Percentiles rank a stretch among this genome's conserved stretches.
phyloP scores from a whole-genome alignment of 2,329 filamentous ascomycete species.

The Alternaria dauci region DNA sequence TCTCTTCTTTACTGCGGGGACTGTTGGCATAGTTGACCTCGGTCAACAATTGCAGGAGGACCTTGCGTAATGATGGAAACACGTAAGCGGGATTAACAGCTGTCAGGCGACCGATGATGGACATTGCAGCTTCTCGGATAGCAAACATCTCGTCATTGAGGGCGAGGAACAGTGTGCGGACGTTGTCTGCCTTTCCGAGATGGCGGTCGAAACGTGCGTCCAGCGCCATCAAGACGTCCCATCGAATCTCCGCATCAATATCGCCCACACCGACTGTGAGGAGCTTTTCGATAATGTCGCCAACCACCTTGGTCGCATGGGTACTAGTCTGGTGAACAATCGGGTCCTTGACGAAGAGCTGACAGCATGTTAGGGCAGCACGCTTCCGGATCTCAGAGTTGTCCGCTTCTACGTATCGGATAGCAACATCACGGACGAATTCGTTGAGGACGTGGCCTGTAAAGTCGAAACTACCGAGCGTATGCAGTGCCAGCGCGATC shows the following conservation, averaged over 20 bases:
- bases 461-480: slow-evolving; percentile 97
- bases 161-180: slow-evolving; percentile 92
- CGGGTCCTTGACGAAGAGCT: slow-evolving; percentile 94
- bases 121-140: slow-evolving; percentile 93
- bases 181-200: slow-evolving; percentile 96
- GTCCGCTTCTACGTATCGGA: slow-evolving; percentile 97
- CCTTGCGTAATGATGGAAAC: slow-evolving; percentile 92
- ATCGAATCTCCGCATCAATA: slow-evolving; percentile 83
- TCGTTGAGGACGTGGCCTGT: slow-evolving; percentile 90
- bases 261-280: slow-evolving; percentile 95
- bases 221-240: slow-evolving; percentile 86
- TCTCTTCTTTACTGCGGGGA: slow-evolving; percentile 93
- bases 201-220: slow-evolving; percentile 96
- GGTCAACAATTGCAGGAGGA: slow-evolving; percentile 93
- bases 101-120: slow-evolving; percentile 93
- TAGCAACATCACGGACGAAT: slow-evolving; percentile 96
- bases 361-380: slow-evolving; percentile 94
- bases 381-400: slow-evolving; percentile 93
- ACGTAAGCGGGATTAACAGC: slow-evolving; percentile 95
- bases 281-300: slow-evolving; percentile 96
- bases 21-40: slow-evolving; percentile 97
- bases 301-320: slow-evolving; percentile 95
- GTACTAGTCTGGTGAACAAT: slow-evolving; percentile 98
- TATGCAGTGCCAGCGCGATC: slow-evolving; percentile 91
- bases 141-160: slow-evolving; percentile 94